A percentile compares a stretch with the other conserved stretches of the same genome.
Evolutionary conservation across 176 grass and related monocot species (phyloP).

Genomic region (Pharus latifolius): DNA sequence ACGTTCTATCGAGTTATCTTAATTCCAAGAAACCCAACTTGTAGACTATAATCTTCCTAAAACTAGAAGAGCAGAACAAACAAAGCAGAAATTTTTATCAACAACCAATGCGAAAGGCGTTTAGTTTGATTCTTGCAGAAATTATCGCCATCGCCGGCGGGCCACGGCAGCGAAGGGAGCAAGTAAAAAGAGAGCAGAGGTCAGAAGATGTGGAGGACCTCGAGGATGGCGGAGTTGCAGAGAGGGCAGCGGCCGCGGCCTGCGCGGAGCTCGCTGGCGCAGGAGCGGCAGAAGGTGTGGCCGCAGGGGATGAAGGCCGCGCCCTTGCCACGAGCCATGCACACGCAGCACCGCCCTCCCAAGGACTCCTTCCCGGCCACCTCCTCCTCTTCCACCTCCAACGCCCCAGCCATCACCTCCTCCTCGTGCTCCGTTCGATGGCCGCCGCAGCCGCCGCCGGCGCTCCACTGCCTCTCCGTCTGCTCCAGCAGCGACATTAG

Average conservation of each 20-base stretch:
- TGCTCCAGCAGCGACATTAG: slow-evolving; percentile 84
- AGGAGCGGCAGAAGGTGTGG: slow-evolving; percentile 90
- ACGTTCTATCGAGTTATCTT: too few relatives aligned
- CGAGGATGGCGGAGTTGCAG: slow-evolving; percentile 68
- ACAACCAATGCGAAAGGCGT: not conserved
- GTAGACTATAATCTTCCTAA: too few relatives aligned
- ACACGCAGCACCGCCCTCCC: slow-evolving; percentile 60
- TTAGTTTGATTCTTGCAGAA: not conserved
- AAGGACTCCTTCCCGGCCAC: not conserved
- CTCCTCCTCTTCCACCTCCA: not conserved
- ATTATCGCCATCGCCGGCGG: not conserved
- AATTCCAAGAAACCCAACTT: too few relatives aligned
- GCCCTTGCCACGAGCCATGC: slow-evolving; percentile 61
- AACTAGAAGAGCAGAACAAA: too few relatives aligned
- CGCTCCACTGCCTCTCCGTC: slow-evolving; percentile 48
- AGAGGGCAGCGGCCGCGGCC: slow-evolving; percentile 70
- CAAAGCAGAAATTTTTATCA: not conserved
- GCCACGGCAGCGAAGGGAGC: not conserved
- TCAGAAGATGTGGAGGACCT: slow-evolving; percentile 83
- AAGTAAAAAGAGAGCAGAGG: too few relatives aligned
- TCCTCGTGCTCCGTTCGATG: slow-evolving; percentile 16
- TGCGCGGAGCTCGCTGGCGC: slow-evolving; percentile 56
- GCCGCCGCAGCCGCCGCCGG: not conserved
- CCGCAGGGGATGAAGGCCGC: slow-evolving; percentile 80
- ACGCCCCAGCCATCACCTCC: not conserved